Conservation (phyloP, 441 rosid species). For the Manihot esculenta region DNA sequence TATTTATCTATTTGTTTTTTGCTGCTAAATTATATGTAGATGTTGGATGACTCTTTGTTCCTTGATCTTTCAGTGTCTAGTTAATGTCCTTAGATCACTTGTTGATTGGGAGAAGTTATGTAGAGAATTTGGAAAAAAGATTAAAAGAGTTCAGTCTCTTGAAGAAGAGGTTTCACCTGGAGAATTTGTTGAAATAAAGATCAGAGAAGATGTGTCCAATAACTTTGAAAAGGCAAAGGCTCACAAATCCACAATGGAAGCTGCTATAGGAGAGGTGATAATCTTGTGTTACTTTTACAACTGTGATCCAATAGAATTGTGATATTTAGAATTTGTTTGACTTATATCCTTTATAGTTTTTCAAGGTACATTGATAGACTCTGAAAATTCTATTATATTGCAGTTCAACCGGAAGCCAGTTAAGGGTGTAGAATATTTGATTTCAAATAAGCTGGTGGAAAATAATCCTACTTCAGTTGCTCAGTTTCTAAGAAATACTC, state of each 20-base stretch:
- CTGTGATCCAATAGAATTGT: neutral
- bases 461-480: conserved; percentile 82
- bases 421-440: conserved; percentile 77
- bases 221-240: conserved; percentile 98
- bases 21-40: conserved; percentile 26
- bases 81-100: conserved; percentile 85
- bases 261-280: conserved; percentile 86
- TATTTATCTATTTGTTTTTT: neutral
- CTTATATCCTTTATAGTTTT: neutral
- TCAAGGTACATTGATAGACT: conserved; percentile 14
- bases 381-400: conserved; percentile 33
- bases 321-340: conserved; percentile 1
- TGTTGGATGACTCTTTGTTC: conserved; percentile 30
- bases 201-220: conserved; percentile 71
- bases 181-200: conserved; percentile 54
- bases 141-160: conserved; percentile 38
- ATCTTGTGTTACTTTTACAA: conserved; percentile 10
- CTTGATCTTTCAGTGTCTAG: conserved; percentile 74
- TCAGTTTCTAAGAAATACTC: conserved; percentile 75
- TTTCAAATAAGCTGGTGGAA: conserved; percentile 86
- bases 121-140: conserved; percentile 49
- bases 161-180: conserved; percentile 52
- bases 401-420: conserved; percentile 94
- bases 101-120: conserved; percentile 95
- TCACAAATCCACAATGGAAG: conserved; percentile 96